Evolutionary conservation across 2,329 filamentous ascomycete genomes (phyloP).

Genomic region (Sporothrix pseudoabietina): DNA sequence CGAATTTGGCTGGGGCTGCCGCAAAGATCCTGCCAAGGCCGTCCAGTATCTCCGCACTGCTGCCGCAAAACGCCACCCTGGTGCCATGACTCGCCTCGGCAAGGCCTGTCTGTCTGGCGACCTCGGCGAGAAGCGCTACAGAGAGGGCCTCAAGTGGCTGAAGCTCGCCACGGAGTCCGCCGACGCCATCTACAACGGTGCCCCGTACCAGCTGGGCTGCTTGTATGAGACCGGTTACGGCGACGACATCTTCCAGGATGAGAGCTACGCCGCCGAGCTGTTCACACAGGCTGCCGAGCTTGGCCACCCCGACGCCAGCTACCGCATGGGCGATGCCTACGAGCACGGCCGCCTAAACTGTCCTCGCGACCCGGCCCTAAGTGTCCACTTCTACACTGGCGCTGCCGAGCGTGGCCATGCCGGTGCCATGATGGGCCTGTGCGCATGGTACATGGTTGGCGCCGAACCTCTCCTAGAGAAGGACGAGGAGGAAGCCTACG

Average conservation of each 20-base stretch:
- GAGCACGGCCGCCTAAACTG: conserved; percentile 88
- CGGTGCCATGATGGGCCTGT: conserved; percentile 95
- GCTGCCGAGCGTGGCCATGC: conserved; percentile 84
- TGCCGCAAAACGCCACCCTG: conserved; percentile 91
- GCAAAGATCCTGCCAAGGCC: conserved; percentile 86
- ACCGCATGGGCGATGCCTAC: conserved; percentile 92
- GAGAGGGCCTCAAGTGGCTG: conserved; percentile 94
- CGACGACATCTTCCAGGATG: conserved; percentile 90
- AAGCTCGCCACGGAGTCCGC: conserved; percentile 90
- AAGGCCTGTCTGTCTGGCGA: conserved; percentile 89
- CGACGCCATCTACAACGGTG: conserved; percentile 87
- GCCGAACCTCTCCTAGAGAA: conserved; percentile 90
- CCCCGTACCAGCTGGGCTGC: conserved; percentile 85
- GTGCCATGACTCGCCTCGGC: conserved; percentile 88
- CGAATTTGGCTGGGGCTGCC: conserved; percentile 96
- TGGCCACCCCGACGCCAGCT: conserved; percentile 83
- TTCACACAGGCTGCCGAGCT: conserved; percentile 94
- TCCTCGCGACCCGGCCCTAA: conserved; percentile 86
- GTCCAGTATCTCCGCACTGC: conserved; percentile 90
- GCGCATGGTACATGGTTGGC: conserved; percentile 97
- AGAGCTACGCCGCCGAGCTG: conserved; percentile 85
- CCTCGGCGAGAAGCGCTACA: conserved; percentile 81
- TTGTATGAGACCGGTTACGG: conserved; percentile 93
- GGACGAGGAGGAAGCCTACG: conserved; percentile 93
- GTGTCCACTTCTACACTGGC: conserved; percentile 95